Conservation (phyloP, 2,329 filamentous ascomycete genomes). For the Colletotrichum spinosum region DNA sequence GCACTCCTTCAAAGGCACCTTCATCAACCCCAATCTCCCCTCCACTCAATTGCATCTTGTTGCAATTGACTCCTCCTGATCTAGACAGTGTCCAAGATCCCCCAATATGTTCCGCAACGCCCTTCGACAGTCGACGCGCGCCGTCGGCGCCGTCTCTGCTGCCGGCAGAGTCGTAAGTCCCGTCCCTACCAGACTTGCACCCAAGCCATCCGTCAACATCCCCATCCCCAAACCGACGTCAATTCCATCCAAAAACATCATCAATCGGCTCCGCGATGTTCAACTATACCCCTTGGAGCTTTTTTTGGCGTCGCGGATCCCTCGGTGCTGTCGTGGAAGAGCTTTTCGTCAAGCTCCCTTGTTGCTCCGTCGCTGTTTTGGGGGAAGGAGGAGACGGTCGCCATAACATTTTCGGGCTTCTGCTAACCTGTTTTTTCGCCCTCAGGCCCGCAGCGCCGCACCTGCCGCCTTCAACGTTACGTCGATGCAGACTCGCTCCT, state of each 20-base stretch:
- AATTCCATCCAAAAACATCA: constrained; percentile 59
- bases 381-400: constrained; percentile 21
- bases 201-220: constrained; percentile 43
- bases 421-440: constrained; percentile 65
- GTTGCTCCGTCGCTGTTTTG: constrained; percentile 43
- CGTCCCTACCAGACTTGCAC: constrained; percentile 13
- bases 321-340: constrained; percentile 38
- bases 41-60: constrained; percentile 70
- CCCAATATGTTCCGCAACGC: constrained; percentile 96
- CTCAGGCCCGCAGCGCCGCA: constrained; percentile 86
- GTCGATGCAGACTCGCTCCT: constrained; percentile 82
- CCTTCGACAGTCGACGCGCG: constrained; percentile 95
- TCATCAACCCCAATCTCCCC: constrained; percentile 68
- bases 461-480: constrained; percentile 80
- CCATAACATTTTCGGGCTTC: constrained; percentile 58
- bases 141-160: constrained; percentile 93
- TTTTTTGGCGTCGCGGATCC: constrained; percentile 50
- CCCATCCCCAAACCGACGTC: constrained; percentile 51
- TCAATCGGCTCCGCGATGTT: constrained; percentile 52
- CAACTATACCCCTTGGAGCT: constrained; percentile 48
- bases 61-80: constrained; percentile 72
- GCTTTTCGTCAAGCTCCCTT: constrained; percentile 51
- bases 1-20: constrained; percentile 60
- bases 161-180: constrained; percentile 93
- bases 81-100: constrained; percentile 64